A percentile compares a stretch with the other conserved stretches of the same genome.
These are phyloP conservation scores for Scleroderma citrinum DNA, from an alignment of 768 basidiomycete genomes.

Conservation along the genomic window DNA sequence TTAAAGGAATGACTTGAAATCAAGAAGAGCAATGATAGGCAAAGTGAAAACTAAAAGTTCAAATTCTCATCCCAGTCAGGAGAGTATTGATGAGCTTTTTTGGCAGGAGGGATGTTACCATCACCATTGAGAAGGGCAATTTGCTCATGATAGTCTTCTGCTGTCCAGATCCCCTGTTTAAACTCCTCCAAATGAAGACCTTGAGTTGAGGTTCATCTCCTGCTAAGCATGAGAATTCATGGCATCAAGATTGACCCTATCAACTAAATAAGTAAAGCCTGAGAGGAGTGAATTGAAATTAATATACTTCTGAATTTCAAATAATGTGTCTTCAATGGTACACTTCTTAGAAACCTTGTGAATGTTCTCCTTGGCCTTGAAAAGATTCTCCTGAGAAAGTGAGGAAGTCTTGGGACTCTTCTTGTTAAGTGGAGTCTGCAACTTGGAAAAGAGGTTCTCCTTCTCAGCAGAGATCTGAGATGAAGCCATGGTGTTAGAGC, in stretches of 20 bases:
- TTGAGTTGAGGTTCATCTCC: background rate
- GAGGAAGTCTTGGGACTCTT: background rate
- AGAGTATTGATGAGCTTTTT: background rate
- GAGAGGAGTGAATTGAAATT: background rate
- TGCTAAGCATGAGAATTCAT: background rate
- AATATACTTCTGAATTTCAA: background rate
- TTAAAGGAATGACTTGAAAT: background rate
- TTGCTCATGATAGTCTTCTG: background rate
- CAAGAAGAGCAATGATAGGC: background rate
- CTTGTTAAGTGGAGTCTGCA: background rate
- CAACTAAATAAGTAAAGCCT: background rate
- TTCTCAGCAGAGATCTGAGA: background rate
- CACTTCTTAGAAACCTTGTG: background rate
- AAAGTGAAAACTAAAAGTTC: background rate
- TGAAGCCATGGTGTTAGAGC: too few relatives aligned
- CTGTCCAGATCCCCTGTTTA: background rate
- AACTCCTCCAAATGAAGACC: constrained; percentile 2
- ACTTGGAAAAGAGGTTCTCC: background rate
- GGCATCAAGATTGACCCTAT: background rate
- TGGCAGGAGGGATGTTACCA: background rate
- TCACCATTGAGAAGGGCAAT: background rate
- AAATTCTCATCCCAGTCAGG: constrained; percentile 1
- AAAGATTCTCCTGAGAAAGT: background rate
- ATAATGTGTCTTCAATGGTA: background rate
- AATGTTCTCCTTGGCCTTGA: background rate